A percentile compares a stretch with the other conserved stretches of the same genome.
Conservation (phyloP, 1,139 yeast genomes). For the Suhomyces taliae region DNA sequence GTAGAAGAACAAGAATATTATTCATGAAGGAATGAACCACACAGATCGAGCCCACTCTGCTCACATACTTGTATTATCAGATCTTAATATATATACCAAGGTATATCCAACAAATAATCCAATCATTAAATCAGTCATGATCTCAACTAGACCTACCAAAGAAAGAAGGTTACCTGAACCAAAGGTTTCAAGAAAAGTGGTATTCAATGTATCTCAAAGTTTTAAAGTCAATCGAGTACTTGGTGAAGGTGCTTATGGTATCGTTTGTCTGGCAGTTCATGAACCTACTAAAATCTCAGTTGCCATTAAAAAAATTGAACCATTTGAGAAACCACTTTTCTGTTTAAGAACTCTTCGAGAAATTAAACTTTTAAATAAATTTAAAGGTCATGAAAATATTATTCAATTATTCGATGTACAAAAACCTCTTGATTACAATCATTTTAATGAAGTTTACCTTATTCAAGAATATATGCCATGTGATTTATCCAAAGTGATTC, state of each 20-base stretch:
- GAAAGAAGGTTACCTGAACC: not conserved
- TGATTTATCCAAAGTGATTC: conserved; percentile 60
- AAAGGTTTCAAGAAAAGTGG: conserved; percentile 13
- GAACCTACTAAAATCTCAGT: conserved; percentile 39
- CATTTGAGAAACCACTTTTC: conserved; percentile 38
- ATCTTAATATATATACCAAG: conserved; percentile 7
- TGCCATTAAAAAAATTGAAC: conserved; percentile 44
- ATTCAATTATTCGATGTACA: conserved; percentile 41
- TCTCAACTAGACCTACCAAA: conserved; percentile 6
- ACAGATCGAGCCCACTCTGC: not conserved
- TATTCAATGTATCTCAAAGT: conserved; percentile 23
- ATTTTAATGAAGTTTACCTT: conserved; percentile 64
- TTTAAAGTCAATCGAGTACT: conserved; percentile 45
- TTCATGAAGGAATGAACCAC: not conserved
- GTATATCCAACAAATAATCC: not conserved
- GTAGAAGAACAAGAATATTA: not conserved
- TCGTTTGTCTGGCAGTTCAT: conserved; percentile 43
- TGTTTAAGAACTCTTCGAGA: conserved; percentile 46
- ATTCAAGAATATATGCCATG: conserved; percentile 75
- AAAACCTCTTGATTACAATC: conserved; percentile 31
- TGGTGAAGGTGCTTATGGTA: conserved; percentile 50
- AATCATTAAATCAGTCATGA: conserved; percentile 2
- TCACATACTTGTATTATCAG: conserved; percentile 1
- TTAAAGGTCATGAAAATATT: conserved; percentile 43
- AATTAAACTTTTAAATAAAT: conserved; percentile 35